Base-by-base conservation (phyloP, 1,139 yeast genomes). In the Meyerozyma athensensis region DNA sequence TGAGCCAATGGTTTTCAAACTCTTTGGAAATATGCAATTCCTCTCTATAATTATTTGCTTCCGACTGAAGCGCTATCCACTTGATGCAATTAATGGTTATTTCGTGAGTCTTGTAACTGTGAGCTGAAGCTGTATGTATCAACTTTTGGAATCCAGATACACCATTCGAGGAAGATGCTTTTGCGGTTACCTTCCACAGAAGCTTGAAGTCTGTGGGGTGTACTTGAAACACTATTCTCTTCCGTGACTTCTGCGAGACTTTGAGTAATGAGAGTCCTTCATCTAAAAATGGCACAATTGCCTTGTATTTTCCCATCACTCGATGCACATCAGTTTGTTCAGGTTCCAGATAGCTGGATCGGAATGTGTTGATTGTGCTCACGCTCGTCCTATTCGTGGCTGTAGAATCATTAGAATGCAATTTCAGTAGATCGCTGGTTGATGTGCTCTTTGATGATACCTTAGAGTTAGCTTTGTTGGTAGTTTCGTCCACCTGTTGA, bases 41-140 rank as follows among this genome's bases (percentile, higher is more conserved):
- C 52, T 90, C 96, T 42, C 96, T 66, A 53, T 87, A 90, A 45
- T 85, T 84, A 19, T 75, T 70, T 1, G 96, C 97, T 47, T 83
- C 84, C 10, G 69, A 72, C 8, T 81, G 87, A 8, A 73, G 66
- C 38, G 89, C 63, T 1, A 87, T 72, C 40, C 79, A 81, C 46
- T 79, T 78, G 31, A 92, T 83, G 39, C 79, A 78, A 54, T 86
- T 96, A 12, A 87, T 65, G n/a, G 72, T 65, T 41, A 89, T 66
- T 34, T 63, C 70, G 17, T 77, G 73, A 10, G 69, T 54, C 23
- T 58, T 57, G 9, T 50, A 39, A 7, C 44, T 33, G 32, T 69
- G 55, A 38, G 67, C 9, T 9, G 39, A 19, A 9, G 43, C 20
- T 17, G 46, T 34, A 5, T 42, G 35, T 10, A 50, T 39, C 16